Conservation (phyloP, 768 basidiomycete genomes). For the Mycena indigotica region DNA sequence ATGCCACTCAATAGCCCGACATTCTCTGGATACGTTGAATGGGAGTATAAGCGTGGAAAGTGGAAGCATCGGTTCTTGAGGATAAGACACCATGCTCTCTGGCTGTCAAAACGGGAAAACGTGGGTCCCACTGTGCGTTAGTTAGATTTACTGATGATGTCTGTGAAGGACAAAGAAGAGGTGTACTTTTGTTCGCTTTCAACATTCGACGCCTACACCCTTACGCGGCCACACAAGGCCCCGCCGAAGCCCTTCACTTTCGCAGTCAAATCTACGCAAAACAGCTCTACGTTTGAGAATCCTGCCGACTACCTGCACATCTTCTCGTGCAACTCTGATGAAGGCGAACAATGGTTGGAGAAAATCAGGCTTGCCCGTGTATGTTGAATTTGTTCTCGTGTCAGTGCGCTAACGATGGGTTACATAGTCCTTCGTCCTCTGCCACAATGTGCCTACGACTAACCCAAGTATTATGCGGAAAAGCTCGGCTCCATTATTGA, state of each 20-base stretch:
- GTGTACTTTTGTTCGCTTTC: conserved; percentile 79
- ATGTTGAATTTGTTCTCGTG: conserved; percentile 32
- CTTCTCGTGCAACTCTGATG: conserved; percentile 75
- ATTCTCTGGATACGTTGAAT: conserved; percentile 73
- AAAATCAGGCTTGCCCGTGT: conserved; percentile 82
- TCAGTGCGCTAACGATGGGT: conserved; percentile 17
- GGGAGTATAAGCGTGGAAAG: conserved; percentile 89
- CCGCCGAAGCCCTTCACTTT: conserved; percentile 90
- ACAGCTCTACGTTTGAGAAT: conserved; percentile 83
- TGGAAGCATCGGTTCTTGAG: conserved; percentile 94
- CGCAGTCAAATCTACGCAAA: conserved; percentile 87
- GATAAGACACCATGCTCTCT: conserved; percentile 83
- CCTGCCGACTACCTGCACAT: conserved; percentile 85
- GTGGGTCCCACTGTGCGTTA: conserved; percentile 43
- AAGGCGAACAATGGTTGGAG: conserved; percentile 79
- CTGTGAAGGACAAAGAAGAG: conserved; percentile 78
- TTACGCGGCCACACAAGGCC: conserved; percentile 75
- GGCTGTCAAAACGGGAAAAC: conserved; percentile 86
- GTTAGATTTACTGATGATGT: background rate
- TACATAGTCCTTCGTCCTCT: conserved; percentile 76
- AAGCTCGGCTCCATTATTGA: background rate
- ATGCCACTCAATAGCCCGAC: conserved; percentile 49
- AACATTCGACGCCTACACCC: conserved; percentile 84
- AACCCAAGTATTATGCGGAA: background rate
- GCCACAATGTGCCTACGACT: conserved; percentile 43